Evolutionary conservation across 192 early-diverging fungal species (phyloP), one percentile per base, ranked within the genome.

Genomic region (Backusella tarrabulga): DNA sequence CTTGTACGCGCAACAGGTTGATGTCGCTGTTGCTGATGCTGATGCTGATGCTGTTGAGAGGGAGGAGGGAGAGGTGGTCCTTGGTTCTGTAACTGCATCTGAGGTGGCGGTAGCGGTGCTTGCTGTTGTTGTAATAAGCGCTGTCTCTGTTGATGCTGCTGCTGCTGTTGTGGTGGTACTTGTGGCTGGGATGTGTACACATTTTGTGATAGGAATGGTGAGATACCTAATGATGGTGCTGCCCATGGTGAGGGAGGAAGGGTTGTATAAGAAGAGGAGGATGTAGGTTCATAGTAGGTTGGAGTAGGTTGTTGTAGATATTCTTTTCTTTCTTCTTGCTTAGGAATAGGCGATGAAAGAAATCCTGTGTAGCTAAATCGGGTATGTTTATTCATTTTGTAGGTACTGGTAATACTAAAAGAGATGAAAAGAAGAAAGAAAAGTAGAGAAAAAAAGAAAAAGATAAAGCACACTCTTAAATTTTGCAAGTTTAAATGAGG

Each of bases 1-100:
- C 90, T 73, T 35, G 87, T 86, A 35, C 86, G 83, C 4, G 84
- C 79, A 38, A 19, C 34, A 54, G 76, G 72, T 70, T 35, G 68
- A 70, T 35, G 19, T 41, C n/a, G 68, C 12, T 36, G 68, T 23
- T 70, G 68, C 32, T 68, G 67, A 41, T 35, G 19, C 23, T 9
- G 68, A 11, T 36, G 68, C 12, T 70, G 68, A 14, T 68, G 67
- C 3, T 68, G 67, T 8, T 68, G 67, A 35, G 17, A 34, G 17
- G 15, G 6, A 15, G 12, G 67, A 19, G 21, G 34, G 14, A 34
- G 34, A 6, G 19, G 46, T 50, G 46, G 46, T 50, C 46, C 46
- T 50, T 50, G 46, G 19, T 19, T 50, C 19, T 50, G 46, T 19
- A 50, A 50, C 19, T 50, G 46, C 46, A 50, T 50, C n/a, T 50